A percentile compares a stretch with the other conserved stretches of the same genome.
phyloP scores from a whole-genome alignment of 2,329 filamentous ascomycete species.

The Botrytis fabae region DNA sequence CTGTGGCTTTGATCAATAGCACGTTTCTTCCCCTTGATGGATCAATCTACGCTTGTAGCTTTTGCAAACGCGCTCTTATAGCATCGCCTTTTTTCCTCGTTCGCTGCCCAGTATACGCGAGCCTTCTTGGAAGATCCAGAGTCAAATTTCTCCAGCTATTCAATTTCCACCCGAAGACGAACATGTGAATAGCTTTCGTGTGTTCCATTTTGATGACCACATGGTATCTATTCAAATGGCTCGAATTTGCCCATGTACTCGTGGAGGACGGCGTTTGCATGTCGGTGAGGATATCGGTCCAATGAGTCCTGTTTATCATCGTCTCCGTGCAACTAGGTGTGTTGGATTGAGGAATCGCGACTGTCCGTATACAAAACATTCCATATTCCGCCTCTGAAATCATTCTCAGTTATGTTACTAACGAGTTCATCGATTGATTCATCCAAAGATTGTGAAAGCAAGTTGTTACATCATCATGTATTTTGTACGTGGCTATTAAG shows the following conservation, averaged over 20 bases:
- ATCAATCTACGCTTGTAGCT: background rate
- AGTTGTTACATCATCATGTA: background rate
- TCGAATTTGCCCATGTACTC: slow-evolving; percentile 26
- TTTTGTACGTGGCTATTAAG: background rate
- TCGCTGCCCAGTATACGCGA: slow-evolving; percentile 5
- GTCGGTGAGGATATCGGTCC: slow-evolving; percentile 20
- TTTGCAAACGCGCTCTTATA: background rate
- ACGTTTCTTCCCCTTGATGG: too few relatives aligned
- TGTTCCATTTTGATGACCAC: background rate
- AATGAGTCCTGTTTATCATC: slow-evolving; percentile 6
- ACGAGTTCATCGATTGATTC: background rate
- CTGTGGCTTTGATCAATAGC: too few relatives aligned
- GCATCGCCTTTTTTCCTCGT: background rate
- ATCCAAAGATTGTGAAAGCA: background rate
- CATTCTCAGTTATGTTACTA: background rate
- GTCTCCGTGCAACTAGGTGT: background rate
- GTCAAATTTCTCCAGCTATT: slow-evolving; percentile 25
- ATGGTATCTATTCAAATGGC: slow-evolving; percentile 26
- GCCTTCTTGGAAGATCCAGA: background rate
- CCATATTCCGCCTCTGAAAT: slow-evolving; percentile 15
- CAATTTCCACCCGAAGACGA: slow-evolving; percentile 24
- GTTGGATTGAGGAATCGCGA: slow-evolving; percentile 16
- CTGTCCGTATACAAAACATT: slow-evolving; percentile 17
- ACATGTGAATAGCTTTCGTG: slow-evolving; percentile 24
- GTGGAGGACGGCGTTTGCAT: slow-evolving; percentile 19